Evolutionary conservation across 805 yeast genomes (phyloP).

Genomic region (Starmera caribaea): DNA sequence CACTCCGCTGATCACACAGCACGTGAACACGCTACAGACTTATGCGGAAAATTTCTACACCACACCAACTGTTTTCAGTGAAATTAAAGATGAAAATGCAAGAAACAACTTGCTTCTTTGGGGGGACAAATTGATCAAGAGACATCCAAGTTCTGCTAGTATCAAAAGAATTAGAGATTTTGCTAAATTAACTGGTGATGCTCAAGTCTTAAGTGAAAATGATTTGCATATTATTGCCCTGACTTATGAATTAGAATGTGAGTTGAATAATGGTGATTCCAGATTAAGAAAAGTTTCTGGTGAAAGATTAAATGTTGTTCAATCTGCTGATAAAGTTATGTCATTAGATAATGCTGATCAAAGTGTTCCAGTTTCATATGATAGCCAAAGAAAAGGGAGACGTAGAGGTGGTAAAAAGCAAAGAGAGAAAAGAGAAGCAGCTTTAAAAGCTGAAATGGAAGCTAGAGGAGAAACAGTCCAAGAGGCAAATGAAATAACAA

Average conservation of each 20-base stretch:
- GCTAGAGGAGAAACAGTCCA: constrained; percentile 5
- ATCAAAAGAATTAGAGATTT: constrained; percentile 63
- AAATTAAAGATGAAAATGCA: constrained; percentile 79
- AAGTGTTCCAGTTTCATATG: constrained; percentile 5
- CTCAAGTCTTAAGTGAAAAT: constrained; percentile 73
- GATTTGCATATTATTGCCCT: constrained; percentile 91
- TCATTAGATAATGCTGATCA: constrained; percentile 4
- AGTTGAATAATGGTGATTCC: constrained; percentile 50
- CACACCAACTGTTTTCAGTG: constrained; percentile 85
- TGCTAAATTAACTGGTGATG: constrained; percentile 88
- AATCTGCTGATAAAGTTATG: constrained; percentile 9
- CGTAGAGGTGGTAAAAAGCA: constrained; percentile 62
- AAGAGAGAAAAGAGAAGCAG: constrained; percentile 45
- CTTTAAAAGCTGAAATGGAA: constrained; percentile 17
- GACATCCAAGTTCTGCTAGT: constrained; percentile 67
- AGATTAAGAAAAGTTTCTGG: constrained; percentile 70
- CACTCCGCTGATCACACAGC: constrained; percentile 84
- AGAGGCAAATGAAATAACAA: constrained; percentile 3
- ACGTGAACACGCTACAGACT: constrained; percentile 62
- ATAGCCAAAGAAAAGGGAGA: constrained; percentile 28
- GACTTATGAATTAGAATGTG: constrained; percentile 78
- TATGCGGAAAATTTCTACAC: constrained; percentile 70
- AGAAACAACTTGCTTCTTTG: constrained; percentile 71
- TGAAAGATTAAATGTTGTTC: constrained; percentile 25
- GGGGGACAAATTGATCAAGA: constrained; percentile 59